Evolutionary conservation across 2,329 filamentous ascomycete species (phyloP), one percentile per base, ranked within the genome.

Genomic region (Penicillium hordei): DNA sequence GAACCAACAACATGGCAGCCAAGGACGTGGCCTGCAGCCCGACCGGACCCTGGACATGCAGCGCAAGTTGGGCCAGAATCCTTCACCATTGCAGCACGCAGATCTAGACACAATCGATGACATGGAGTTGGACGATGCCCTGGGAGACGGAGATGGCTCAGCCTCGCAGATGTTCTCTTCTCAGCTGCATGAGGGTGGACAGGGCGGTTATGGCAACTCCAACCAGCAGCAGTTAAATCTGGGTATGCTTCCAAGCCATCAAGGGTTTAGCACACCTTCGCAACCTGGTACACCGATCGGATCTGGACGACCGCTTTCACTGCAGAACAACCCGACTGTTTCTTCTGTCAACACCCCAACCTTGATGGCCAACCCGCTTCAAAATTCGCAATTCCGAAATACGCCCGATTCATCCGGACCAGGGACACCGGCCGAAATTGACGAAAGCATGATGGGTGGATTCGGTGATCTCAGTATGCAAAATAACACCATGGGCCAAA

Each of bases 331-430:
- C 73, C 93, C 93, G 17, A 97, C 93, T 1, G 93, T 97, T 19
- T 99, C 94, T 3, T 97, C 93, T 4, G 93, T 97, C 55, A 97
- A 97, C 74, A 97, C 93, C 0, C 93, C 93, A 0, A 96, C 93
- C 0, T 82, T 97, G 57, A 89, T 89, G 59, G 91, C 91, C 1
- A 88, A 92, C 63, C 88, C 90, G 34, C 80, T 87, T 60, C 83
- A 81, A 65, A 86, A 77, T 74, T 80, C 75, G 65, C 82, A 79
- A 76, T 82, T 77, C 67, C 75, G 74, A 60, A 73, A 73, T 60
- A 86, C 86, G 25, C 84, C 86, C 55, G 84, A 88, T 73, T 87
- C 86, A 6, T 89, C 87, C 43, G 82, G 84, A 50, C 87, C 89
- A 19, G 86, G 87, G 42, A 90, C 88, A 17, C 88, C 88, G 7